Conservation (phyloP, 139 green algal species). For the Coelastrella sp. region DNA sequence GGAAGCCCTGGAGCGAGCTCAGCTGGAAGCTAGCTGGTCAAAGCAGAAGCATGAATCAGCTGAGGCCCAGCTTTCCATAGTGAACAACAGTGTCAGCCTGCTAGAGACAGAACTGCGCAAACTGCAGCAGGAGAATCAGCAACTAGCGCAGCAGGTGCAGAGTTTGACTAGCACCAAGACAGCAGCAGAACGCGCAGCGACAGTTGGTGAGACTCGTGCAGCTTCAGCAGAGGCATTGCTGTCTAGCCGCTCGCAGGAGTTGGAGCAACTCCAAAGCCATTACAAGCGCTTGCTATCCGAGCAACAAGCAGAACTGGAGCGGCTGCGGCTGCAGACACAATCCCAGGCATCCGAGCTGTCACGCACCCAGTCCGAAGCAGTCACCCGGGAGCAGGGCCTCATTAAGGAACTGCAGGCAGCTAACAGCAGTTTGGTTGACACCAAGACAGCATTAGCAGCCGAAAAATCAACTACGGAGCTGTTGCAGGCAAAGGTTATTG, state of each 20-base stretch:
- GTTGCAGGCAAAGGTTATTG: background rate
- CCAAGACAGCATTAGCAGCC: conserved; percentile 4
- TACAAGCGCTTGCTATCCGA: conserved; percentile 24
- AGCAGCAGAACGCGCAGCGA: conserved; percentile 36
- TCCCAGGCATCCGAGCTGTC: background rate
- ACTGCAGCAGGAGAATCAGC: conserved; percentile 15
- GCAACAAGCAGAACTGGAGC: conserved; percentile 22
- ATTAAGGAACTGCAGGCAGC: background rate
- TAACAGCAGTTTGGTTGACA: conserved; percentile 37
- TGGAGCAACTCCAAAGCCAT: conserved; percentile 27
- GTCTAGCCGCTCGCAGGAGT: conserved; percentile 18
- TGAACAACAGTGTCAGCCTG: background rate
- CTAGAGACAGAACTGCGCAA: conserved; percentile 18
- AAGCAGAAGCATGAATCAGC: conserved; percentile 27
- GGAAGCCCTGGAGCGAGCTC: background rate
- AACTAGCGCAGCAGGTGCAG: background rate
- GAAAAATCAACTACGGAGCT: background rate
- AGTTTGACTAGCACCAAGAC: background rate
- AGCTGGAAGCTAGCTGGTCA: conserved; percentile 18
- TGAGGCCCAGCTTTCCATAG: conserved; percentile 17
- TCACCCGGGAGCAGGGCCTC: conserved; percentile 21
- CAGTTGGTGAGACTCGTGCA: background rate
- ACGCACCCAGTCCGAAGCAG: background rate
- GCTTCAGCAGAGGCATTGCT: conserved; percentile 2
- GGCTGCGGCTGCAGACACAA: conserved; percentile 12